A percentile compares a stretch with the other conserved stretches of the same genome.
Evolutionary conservation across 1,284 basidiomycete genomes (phyloP).

Genomic region (Athelia sp.): DNA sequence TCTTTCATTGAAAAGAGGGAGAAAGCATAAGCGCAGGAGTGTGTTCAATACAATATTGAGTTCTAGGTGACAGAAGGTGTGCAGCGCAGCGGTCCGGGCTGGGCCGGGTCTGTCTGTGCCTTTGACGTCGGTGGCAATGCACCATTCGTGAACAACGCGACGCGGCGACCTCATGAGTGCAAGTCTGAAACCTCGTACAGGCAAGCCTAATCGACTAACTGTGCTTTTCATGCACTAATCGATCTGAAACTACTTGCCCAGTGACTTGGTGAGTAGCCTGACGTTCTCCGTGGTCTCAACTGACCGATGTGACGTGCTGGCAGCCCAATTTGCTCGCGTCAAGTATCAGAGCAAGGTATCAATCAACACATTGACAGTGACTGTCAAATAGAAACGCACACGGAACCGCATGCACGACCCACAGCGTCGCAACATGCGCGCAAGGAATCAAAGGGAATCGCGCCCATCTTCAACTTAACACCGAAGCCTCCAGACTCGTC

Average conservation of each 20-base stretch:
- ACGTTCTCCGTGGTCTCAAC: not conserved
- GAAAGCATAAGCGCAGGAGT: no score
- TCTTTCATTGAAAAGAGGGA: no score
- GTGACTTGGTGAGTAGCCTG: slow-evolving; percentile 1
- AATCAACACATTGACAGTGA: slow-evolving; percentile 44
- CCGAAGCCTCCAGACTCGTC: slow-evolving; percentile 3
- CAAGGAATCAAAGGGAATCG: slow-evolving; percentile 12
- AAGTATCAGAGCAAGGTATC: slow-evolving; percentile 35
- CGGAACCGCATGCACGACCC: not conserved
- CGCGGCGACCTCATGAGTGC: not conserved
- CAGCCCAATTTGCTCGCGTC: slow-evolving; percentile 42
- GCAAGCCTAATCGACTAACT: not conserved
- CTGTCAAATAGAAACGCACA: slow-evolving; percentile 24
- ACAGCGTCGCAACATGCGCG: not conserved
- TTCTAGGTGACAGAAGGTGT: no score
- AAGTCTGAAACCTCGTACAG: not conserved
- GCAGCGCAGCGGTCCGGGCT: no score
- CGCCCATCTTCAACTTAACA: slow-evolving; percentile 23
- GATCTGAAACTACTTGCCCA: not conserved
- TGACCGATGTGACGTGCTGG: slow-evolving; percentile 1
- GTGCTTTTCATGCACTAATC: not conserved
- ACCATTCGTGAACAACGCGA: no score
- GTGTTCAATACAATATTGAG: no score
- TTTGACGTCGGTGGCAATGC: no score
- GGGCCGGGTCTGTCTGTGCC: no score